Evolutionary conservation across 441 rosid species (phyloP).

Genomic region (Populus hybrid): DNA sequence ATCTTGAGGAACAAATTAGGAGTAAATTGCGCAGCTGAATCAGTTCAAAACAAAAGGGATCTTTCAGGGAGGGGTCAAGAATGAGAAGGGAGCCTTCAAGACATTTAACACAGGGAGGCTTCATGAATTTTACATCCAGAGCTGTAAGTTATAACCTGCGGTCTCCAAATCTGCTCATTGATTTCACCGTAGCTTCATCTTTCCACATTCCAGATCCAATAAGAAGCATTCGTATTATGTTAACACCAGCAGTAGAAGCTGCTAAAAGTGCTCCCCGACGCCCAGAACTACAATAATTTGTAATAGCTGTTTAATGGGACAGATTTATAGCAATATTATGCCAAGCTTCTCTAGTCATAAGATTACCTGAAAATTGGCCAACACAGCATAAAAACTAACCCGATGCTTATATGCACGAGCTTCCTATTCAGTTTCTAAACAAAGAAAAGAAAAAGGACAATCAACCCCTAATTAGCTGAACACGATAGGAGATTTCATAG

Average conservation of each 20-base stretch:
- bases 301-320: constrained; percentile 15
- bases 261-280: constrained; percentile 75
- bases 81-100: background rate
- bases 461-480: constrained; percentile 5
- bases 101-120: background rate
- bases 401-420: constrained; percentile 87
- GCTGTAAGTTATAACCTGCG: constrained; percentile 39
- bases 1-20: background rate
- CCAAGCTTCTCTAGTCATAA: constrained; percentile 6
- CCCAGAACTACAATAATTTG: constrained; percentile 54
- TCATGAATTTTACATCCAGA: background rate
- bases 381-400: constrained; percentile 82
- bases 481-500: background rate
- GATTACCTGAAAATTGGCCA: constrained; percentile 89
- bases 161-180: constrained; percentile 92
- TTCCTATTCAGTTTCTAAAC: constrained; percentile 76
- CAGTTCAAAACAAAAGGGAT: background rate
- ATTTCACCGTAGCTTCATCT: constrained; percentile 79
- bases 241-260: constrained; percentile 60
- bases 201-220: constrained; percentile 74
- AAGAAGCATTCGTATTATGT: constrained; percentile 65
- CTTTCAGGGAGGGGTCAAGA: background rate
- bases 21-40: background rate
- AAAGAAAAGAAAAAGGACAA: constrained; percentile 22
- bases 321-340: constrained; percentile 1